phyloP scores from a whole-genome alignment of 805 yeast species.

The Jamesozyma spencerorum region DNA sequence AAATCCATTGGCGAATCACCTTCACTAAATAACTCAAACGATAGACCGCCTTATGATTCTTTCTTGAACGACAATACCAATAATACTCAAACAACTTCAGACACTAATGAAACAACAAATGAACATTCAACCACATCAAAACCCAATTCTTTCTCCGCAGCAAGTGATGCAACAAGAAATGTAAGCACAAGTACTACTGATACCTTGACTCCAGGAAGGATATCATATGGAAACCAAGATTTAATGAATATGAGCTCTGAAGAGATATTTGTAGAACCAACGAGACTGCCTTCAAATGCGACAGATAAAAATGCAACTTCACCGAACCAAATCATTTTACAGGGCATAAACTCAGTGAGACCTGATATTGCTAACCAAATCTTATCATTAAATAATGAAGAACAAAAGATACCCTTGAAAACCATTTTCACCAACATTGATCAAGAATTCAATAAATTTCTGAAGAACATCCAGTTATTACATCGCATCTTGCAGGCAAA shows the following conservation, averaged over 20 bases:
- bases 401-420: slow-evolving; percentile 2
- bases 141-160: neutral
- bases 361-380: too few species aligned
- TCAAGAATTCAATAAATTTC: slow-evolving; percentile 24
- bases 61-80: neutral
- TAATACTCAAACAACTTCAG: neutral
- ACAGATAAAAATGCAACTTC: neutral
- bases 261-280: neutral
- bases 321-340: too few species aligned
- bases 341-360: too few species aligned
- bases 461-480: slow-evolving; percentile 22
- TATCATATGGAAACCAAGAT: neutral
- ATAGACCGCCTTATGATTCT: neutral
- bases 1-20: neutral
- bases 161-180: slow-evolving; percentile 4
- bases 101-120: neutral
- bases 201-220: slow-evolving; percentile 5
- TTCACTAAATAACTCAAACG: neutral
- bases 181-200: slow-evolving; percentile 16
- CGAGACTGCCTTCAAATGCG: slow-evolving; percentile 2
- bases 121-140: neutral
- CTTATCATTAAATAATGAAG: neutral
- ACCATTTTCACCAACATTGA: slow-evolving; percentile 16
- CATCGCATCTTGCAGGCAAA: slow-evolving; percentile 23
- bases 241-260: neutral